Percentiles rank a stretch among this genome's conserved stretches.
Evolutionary conservation across 257 asterid species (phyloP).

Genomic region (Solanum dulcamara): DNA sequence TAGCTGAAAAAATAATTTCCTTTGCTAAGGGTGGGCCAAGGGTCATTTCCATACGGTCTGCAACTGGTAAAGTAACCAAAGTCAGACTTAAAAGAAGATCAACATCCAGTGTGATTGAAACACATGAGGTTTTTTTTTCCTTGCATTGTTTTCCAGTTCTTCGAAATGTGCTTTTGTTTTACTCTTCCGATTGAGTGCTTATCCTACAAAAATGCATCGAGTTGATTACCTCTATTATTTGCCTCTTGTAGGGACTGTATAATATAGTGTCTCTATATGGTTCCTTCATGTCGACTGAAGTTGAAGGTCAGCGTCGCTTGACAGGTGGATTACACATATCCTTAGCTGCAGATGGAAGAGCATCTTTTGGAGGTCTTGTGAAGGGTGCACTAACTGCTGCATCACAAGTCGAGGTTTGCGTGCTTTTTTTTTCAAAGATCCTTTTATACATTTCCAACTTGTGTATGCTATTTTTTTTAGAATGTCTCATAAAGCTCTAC

Average conservation of each 20-base stretch:
- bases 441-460: no score
- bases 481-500: no score
- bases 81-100: no score
- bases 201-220: background rate
- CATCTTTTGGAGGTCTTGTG: conserved; percentile 1
- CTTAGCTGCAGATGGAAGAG: conserved; percentile 1
- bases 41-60: background rate
- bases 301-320: conserved; percentile 1
- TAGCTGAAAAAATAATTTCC: background rate
- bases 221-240: background rate
- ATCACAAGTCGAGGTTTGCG: conserved; percentile 5
- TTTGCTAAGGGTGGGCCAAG: background rate
- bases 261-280: conserved; percentile 13
- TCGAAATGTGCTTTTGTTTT: background rate
- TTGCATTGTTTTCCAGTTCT: no score
- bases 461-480: no score
- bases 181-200: background rate
- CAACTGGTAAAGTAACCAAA: background rate
- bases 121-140: background rate
- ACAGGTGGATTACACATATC: conserved; percentile 1
- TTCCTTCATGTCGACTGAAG: background rate
- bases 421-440: background rate
- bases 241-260: conserved; percentile 9
- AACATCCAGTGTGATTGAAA: background rate
- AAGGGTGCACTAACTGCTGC: conserved; percentile 5